These are phyloP conservation scores for Phytophthora sojae DNA, from an alignment of 352 stramenopile genomes.

Conservation along the genomic window DNA sequence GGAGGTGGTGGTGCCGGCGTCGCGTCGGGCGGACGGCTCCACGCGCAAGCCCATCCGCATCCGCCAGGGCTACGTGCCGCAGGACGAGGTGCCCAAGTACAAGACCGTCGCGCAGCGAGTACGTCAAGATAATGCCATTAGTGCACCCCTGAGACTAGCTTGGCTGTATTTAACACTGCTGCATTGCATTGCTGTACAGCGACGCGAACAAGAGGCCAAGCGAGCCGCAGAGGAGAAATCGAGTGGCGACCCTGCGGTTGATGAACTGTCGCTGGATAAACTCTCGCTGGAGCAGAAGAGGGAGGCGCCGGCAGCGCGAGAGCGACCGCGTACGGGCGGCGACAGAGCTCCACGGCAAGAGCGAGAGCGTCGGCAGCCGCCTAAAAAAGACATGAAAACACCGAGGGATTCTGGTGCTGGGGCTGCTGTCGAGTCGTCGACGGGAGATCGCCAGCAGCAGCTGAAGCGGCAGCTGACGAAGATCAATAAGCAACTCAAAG, in stretches of 20 bases:
- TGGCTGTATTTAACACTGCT: neutral
- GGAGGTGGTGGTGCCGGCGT: conserved; percentile 71
- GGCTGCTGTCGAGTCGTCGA: conserved; percentile 4
- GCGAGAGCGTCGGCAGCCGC: neutral
- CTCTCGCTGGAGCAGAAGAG: conserved; percentile 45
- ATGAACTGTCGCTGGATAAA: conserved; percentile 39
- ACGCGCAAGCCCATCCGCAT: conserved; percentile 84
- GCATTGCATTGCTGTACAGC: neutral
- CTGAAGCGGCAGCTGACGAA: conserved; percentile 62
- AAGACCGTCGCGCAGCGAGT: conserved; percentile 75
- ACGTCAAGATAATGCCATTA: conserved; percentile 5
- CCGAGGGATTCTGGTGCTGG: neutral
- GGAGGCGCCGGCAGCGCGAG: conserved; percentile 3
- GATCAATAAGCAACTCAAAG: conserved; percentile 60
- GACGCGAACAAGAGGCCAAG: conserved; percentile 33
- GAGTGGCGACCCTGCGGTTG: conserved; percentile 1
- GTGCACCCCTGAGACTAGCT: too few relatives aligned
- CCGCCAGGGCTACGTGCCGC: conserved; percentile 79
- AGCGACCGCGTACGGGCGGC: neutral
- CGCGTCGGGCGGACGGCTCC: conserved; percentile 71
- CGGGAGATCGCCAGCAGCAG: conserved; percentile 25
- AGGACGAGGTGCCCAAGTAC: conserved; percentile 87
- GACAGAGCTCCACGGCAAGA: conserved; percentile 6
- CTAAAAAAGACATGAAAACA: neutral
- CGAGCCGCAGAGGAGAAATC: conserved; percentile 19